Evolutionary conservation across 352 stramenopile species (phyloP).

Genomic region (Globisporangium camurandrum): DNA sequence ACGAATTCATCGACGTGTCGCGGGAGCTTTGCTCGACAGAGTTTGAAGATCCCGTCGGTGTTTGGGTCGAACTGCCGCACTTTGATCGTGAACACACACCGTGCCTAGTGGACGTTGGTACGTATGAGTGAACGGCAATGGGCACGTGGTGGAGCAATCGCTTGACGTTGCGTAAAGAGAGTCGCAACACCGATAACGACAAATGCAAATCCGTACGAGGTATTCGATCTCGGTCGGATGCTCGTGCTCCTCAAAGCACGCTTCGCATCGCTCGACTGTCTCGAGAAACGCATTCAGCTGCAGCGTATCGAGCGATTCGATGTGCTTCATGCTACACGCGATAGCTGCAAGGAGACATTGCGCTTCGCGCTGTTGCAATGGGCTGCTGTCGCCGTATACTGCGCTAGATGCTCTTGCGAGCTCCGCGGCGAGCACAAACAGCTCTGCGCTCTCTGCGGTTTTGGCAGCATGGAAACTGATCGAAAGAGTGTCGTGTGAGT

Average conservation of each 20-base stretch:
- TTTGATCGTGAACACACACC: constrained; percentile 42
- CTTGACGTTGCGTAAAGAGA: neutral
- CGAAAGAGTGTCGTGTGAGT: constrained; percentile 5
- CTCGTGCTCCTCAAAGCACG: constrained; percentile 9
- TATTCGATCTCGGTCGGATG: constrained; percentile 9
- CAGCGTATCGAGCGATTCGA: constrained; percentile 36
- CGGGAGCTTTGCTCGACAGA: constrained; percentile 38
- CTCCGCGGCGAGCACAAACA: constrained; percentile 55
- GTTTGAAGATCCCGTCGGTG: constrained; percentile 33
- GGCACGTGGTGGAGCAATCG: neutral
- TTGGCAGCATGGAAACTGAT: constrained; percentile 69
- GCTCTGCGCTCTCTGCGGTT: constrained; percentile 29
- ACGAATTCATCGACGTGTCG: constrained; percentile 27
- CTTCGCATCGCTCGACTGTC: constrained; percentile 33
- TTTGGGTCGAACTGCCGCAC: constrained; percentile 53
- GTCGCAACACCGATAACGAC: too few species aligned
- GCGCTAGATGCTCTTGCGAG: constrained; percentile 36
- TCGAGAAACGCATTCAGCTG: constrained; percentile 29
- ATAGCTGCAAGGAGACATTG: constrained; percentile 57
- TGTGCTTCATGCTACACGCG: constrained; percentile 37
- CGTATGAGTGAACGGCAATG: neutral
- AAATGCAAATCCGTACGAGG: constrained; percentile 10
- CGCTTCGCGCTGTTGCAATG: constrained; percentile 21
- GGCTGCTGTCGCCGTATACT: constrained; percentile 30
- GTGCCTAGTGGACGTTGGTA: constrained; percentile 21